Conservation (phyloP, 805 yeast species). For the Pichia pseudocactophila region DNA sequence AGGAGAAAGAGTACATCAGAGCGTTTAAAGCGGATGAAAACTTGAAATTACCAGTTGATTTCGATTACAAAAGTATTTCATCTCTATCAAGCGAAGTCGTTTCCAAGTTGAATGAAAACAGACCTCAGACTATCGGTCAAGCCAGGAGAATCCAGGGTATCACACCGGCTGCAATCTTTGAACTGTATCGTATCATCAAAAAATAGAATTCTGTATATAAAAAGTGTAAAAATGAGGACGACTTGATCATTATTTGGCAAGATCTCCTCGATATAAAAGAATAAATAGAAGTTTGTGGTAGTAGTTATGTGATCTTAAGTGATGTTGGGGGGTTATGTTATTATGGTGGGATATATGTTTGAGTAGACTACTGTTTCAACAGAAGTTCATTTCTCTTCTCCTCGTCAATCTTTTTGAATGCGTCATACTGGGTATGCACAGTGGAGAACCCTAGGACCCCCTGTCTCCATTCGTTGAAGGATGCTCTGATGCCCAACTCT, state of each 20-base stretch:
- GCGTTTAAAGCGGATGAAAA: conserved; percentile 83
- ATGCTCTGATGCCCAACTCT: conserved; percentile 25
- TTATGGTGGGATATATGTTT: too few relatives aligned
- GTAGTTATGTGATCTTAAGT: neutral
- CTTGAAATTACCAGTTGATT: conserved; percentile 57
- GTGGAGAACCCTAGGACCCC: conserved; percentile 28
- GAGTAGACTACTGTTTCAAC: conserved; percentile 6
- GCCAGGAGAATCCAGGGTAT: conserved; percentile 92
- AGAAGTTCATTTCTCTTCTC: conserved; percentile 21
- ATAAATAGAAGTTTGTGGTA: neutral
- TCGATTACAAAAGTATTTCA: conserved; percentile 49
- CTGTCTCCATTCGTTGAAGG: conserved; percentile 23
- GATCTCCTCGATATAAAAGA: neutral
- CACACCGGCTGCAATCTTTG: conserved; percentile 87
- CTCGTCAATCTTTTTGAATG: conserved; percentile 26
- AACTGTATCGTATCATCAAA: conserved; percentile 51
- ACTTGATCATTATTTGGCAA: too few relatives aligned
- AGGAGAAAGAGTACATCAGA: conserved; percentile 60
- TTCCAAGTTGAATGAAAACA: conserved; percentile 55
- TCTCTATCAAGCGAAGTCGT: conserved; percentile 75
- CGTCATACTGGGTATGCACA: conserved; percentile 20
- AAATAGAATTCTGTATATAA: conserved; percentile 11
- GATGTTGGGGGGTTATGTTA: too few relatives aligned
- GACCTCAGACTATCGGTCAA: conserved; percentile 89
- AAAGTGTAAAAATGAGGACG: too few relatives aligned